Evolutionary conservation across 2,329 filamentous ascomycete species (phyloP), one percentile per base, ranked within the genome.

Genomic region (Fusarium solani-melongenae): DNA sequence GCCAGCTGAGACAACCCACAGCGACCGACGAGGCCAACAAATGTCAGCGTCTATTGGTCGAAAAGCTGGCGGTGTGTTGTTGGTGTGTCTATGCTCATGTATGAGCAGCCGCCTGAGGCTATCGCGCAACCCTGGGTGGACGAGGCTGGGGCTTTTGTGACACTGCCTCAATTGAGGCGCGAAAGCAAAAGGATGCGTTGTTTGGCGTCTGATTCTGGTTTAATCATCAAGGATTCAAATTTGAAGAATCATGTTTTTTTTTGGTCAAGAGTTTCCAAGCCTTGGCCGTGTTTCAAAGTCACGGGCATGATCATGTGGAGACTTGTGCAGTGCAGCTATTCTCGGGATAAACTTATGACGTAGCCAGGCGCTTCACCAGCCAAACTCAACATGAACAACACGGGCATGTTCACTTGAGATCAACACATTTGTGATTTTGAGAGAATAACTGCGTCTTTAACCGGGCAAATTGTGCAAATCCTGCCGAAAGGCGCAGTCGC

Each of bases 261-360:
- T 34, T 22, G 4, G 9, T 15, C 17, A n/a, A 20, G 2, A 8
- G 46, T 6, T 6, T 10, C 27, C 46, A 29, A 51, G 46, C 46
- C 31, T 39, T 57, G 53, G 53, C 53, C 6, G 9, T 57, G 53
- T 57, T 57, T 57, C 53, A 57, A 57, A 36, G 61, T 71, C 66
- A 71, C 69, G 58, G 27, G 62, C 44, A 41, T 57, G 62, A 57
- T 66, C 69, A 71, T 69, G 68, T 70, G 68, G 38, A 55, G 24
- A n/a, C 11, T 8, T 14, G 31, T 41, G 53, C 53, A 60, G 41
- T 41, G 53, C 53, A 60, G 41, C 66, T 57, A 65, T 60, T 66
- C 60, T 62, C n/a, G 10, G 27, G n/a, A 14, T 27, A 14, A 22
- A 56, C 41, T 46, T 41, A 62, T 70, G 65, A 68, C 68, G 68